Conservation (phyloP, 441 rosid species). For the Gossypium davidsonii region DNA sequence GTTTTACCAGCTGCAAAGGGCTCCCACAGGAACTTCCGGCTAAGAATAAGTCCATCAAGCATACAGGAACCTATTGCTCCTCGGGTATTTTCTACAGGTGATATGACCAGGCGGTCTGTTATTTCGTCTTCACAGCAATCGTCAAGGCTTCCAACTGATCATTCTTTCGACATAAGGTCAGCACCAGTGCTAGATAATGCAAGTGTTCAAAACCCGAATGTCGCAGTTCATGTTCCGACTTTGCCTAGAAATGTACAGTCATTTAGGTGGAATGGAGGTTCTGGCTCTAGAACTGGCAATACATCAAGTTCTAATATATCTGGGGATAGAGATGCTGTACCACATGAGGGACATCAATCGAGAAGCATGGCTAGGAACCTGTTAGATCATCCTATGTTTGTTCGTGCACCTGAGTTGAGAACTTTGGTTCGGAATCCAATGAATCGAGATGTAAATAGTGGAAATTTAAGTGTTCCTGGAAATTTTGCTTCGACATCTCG, state of each 20-base stretch:
- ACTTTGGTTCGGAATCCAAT: constrained; percentile 30
- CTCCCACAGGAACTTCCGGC: constrained; percentile 53
- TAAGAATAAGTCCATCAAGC: constrained; percentile 47
- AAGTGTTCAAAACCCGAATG: constrained; percentile 37
- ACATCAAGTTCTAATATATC: constrained; percentile 36
- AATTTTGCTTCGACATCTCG: constrained; percentile 50
- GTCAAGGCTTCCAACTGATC: constrained; percentile 41
- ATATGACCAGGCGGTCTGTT: constrained; percentile 40
- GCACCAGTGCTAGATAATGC: constrained; percentile 33
- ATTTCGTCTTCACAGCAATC: constrained; percentile 34
- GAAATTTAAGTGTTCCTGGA: constrained; percentile 34
- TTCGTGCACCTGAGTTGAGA: constrained; percentile 46
- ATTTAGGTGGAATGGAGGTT: constrained; percentile 52
- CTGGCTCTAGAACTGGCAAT: constrained; percentile 38
- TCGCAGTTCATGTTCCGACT: constrained; percentile 41
- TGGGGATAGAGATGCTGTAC: constrained; percentile 32
- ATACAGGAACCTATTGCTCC: constrained; percentile 44
- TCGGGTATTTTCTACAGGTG: constrained; percentile 37
- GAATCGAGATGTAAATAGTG: constrained; percentile 26
- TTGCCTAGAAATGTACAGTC: constrained; percentile 48
- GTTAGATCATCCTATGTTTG: constrained; percentile 45
- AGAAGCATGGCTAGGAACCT: constrained; percentile 37
- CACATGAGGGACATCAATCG: constrained; percentile 31
- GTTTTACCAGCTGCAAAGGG: constrained; percentile 32
- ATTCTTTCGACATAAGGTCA: constrained; percentile 39